Conservation (phyloP, 1,139 yeast species). For the Trichomonascaceae sp. region DNA sequence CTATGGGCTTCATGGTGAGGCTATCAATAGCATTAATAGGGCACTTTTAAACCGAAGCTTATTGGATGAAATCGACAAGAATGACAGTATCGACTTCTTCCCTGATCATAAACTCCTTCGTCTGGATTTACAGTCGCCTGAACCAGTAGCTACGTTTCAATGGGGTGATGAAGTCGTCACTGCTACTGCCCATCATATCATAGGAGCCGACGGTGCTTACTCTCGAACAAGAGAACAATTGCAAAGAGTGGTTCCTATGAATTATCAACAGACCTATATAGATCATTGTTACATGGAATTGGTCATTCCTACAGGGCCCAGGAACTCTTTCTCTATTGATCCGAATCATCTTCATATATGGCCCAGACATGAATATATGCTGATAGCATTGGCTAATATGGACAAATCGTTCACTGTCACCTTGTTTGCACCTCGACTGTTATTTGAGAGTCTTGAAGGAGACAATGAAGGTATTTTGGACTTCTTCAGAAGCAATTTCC, state of each 20-base stretch:
- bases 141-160: conserved; percentile 9
- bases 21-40: conserved; percentile 81
- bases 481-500: conserved; percentile 59
- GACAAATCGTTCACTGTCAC: conserved; percentile 90
- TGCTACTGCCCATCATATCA: conserved; percentile 45
- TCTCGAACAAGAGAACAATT: conserved; percentile 68
- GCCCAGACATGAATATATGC: conserved; percentile 85
- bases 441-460: conserved; percentile 41
- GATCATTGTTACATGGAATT: conserved; percentile 82
- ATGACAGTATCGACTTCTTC: conserved; percentile 39
- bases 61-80: conserved; percentile 53
- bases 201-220: conserved; percentile 87
- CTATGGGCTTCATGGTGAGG: conserved; percentile 81
- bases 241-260: conserved; percentile 61
- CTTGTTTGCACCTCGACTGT: conserved; percentile 75
- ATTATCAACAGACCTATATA: conserved; percentile 67
- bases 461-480: conserved; percentile 15
- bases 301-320: conserved; percentile 48
- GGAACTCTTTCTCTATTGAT: conserved; percentile 46
- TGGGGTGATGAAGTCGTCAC: conserved; percentile 12
- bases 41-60: conserved; percentile 58
- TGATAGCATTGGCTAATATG: conserved; percentile 78
- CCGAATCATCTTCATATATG: conserved; percentile 85
- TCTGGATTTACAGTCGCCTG: conserved; percentile 13
- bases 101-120: conserved; percentile 54